A percentile compares a stretch with the other conserved stretches of the same genome.
Evolutionary conservation across 1,284 basidiomycete species (phyloP).

Genomic region (Ustilago hordei): DNA sequence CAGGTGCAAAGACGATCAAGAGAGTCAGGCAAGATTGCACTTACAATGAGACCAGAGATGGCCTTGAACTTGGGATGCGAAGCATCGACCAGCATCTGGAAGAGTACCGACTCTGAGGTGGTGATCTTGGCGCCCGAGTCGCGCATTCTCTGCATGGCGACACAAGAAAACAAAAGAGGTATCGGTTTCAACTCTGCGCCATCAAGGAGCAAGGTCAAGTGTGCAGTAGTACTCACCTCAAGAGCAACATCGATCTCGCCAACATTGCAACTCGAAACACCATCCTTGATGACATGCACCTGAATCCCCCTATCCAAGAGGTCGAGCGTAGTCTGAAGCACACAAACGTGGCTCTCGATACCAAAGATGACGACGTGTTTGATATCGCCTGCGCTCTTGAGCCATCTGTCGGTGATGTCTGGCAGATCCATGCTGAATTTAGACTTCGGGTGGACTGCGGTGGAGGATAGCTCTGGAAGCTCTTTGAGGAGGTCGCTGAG

Average conservation of each 20-base stretch:
- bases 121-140: slow-evolving; percentile 81
- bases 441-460: slow-evolving; percentile 78
- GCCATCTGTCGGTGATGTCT: slow-evolving; percentile 74
- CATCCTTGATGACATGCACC: slow-evolving; percentile 83
- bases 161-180: neutral
- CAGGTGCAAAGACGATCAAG: neutral
- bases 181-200: neutral
- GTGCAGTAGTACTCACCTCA: slow-evolving; percentile 71
- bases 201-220: neutral
- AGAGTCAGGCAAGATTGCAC: slow-evolving; percentile 13
- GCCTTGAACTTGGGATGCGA: slow-evolving; percentile 78
- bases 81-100: slow-evolving; percentile 80
- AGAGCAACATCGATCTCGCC: slow-evolving; percentile 72
- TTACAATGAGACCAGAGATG: slow-evolving; percentile 76
- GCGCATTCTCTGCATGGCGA: slow-evolving; percentile 74
- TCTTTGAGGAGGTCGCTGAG: slow-evolving; percentile 74
- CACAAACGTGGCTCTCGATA: slow-evolving; percentile 88
- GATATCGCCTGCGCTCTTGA: slow-evolving; percentile 72
- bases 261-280: slow-evolving; percentile 81
- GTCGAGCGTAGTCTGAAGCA: slow-evolving; percentile 83
- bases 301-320: slow-evolving; percentile 74
- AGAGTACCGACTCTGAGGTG: slow-evolving; percentile 84
- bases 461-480: slow-evolving; percentile 75
- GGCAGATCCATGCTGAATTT: slow-evolving; percentile 85
- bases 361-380: slow-evolving; percentile 82